These are phyloP conservation scores for Podaxis sp. DNA, from an alignment of 768 basidiomycete genomes.

Conservation along the genomic window DNA sequence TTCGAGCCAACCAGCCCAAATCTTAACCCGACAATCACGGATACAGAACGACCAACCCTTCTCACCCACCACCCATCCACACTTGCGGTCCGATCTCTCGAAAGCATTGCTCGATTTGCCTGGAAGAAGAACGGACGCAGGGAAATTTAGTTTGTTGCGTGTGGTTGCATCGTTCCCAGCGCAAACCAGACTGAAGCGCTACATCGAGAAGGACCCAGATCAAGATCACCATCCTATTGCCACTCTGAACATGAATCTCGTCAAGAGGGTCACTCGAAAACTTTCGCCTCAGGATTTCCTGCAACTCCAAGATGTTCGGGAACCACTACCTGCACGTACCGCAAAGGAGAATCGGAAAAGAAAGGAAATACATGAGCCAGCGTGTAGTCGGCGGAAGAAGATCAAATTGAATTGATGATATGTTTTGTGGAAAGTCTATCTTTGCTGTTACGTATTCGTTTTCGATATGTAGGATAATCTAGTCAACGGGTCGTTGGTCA, in stretches of 20 bases:
- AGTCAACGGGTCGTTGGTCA: no score
- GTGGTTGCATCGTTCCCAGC: constrained; percentile 39
- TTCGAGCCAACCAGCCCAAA: background rate
- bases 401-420: background rate
- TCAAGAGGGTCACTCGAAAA: constrained; percentile 33
- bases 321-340: background rate
- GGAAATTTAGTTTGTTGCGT: constrained; percentile 37
- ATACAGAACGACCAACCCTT: constrained; percentile 30
- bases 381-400: background rate
- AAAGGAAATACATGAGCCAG: background rate
- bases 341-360: background rate
- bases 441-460: background rate
- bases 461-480: background rate
- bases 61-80: constrained; percentile 28
- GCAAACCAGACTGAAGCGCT: constrained; percentile 31
- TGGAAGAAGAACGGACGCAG: constrained; percentile 28
- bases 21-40: background rate
- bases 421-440: background rate
- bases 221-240: constrained; percentile 35
- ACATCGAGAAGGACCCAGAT: constrained; percentile 34
- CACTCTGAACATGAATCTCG: constrained; percentile 32
- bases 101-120: constrained; percentile 27
- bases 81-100: constrained; percentile 23
- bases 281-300: constrained; percentile 34
- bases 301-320: constrained; percentile 21